Base-by-base conservation (phyloP, 2,329 filamentous ascomycete genomes). In the Hawksworthiomyces lignivorus region DNA sequence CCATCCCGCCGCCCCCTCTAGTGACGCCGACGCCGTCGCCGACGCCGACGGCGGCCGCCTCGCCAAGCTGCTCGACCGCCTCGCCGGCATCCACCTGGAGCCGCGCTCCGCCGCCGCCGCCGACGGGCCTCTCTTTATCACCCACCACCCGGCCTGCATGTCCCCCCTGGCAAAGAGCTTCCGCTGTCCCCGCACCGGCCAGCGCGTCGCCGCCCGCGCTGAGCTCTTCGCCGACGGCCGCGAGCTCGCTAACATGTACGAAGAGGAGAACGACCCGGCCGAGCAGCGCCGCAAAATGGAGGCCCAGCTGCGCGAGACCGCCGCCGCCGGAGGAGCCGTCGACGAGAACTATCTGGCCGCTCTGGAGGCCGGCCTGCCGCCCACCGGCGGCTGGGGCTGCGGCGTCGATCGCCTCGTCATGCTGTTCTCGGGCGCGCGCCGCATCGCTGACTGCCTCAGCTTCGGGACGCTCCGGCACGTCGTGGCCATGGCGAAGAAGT, bases 301-400 rank as follows among this genome's bases (percentile, higher is more conserved):
- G 50, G 62, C 79, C 35, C 72, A 63, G 9, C 73, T 79, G 51
- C 59, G 53, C 20, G 67, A 64, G 27, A 69, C 57, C 14, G 65
- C 74, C 30, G 62, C 47, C 52, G 66, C 49, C 14, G 69, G 56
- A 12, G 66, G 74, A 35, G 72, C 53, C 54, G 73, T 60, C 9
- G 88, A 96, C 55, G 84, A 94, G 64, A 84, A 77, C 54, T 98
- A 95, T 56, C 67, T 96, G 35, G 76, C 82, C 52, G 87, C 86
- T 4, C 63, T 98, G 38, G 87, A 94, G 59, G 87, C 86, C 65
- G 92, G 87, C 0, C 66, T 98, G 46, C 92, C 92, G n/a, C 87
- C 92, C 1, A 98, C 92, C 0, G 92, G 90, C 0, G 92, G 92
- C 5, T 98, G 92, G 92, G 92, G 92, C 2, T 94, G 88, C 54